These are phyloP conservation scores for Ascochyta lentis DNA, from an alignment of 2,329 filamentous ascomycete species.

Conservation along the genomic window DNA sequence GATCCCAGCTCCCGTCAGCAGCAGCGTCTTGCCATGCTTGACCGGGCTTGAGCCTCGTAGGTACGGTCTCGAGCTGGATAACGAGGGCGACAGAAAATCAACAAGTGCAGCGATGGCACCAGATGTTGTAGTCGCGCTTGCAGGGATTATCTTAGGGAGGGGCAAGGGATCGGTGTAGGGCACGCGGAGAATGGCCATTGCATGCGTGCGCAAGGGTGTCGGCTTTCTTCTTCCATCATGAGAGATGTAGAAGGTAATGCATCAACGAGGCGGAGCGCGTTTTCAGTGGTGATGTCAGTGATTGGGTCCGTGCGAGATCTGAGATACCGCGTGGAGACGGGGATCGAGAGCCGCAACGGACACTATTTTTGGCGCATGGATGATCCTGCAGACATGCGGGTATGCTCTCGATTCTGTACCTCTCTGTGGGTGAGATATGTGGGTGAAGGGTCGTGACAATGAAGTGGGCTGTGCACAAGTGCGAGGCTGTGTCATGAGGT, in stretches of 20 bases:
- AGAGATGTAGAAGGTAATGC: constrained; percentile 3
- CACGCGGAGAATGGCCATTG: constrained; percentile 79
- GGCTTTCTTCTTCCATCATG: constrained; percentile 13
- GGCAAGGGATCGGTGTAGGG: constrained; percentile 87
- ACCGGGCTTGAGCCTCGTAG: constrained; percentile 11
- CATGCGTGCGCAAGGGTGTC: constrained; percentile 9
- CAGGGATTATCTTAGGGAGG: constrained; percentile 75
- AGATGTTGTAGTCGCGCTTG: constrained; percentile 69
- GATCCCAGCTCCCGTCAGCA: constrained; percentile 85
- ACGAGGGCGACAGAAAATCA: constrained; percentile 70
- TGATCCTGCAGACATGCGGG: background rate
- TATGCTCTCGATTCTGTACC: background rate
- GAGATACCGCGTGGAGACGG: constrained; percentile 4
- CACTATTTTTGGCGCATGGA: constrained; percentile 21
- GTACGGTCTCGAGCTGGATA: constrained; percentile 14
- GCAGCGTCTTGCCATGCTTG: constrained; percentile 63
- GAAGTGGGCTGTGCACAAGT: constrained; percentile 21
- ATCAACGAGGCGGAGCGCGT: constrained; percentile 9
- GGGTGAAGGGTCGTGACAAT: background rate
- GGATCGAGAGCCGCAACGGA: constrained; percentile 12
- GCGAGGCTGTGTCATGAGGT: constrained; percentile 19
- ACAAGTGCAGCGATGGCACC: constrained; percentile 80
- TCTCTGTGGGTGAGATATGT: background rate
- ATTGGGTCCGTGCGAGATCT: constrained; percentile 13
- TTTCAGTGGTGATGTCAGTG: constrained; percentile 23